Evolutionary conservation across 305 asterid species (phyloP).

Genomic region (Withania somnifera): DNA sequence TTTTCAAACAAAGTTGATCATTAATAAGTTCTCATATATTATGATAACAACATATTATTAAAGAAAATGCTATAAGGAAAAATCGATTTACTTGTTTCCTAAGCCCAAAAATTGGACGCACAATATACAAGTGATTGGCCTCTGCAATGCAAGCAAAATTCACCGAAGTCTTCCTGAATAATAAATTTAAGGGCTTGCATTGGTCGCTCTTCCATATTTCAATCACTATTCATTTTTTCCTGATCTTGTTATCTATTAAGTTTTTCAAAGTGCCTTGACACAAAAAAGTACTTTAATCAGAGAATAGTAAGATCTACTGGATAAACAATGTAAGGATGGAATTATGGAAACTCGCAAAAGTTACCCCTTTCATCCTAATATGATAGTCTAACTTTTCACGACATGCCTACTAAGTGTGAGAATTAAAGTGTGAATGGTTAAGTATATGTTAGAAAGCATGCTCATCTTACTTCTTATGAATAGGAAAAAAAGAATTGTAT

Average conservation of each 20-base stretch:
- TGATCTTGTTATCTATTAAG: not conserved
- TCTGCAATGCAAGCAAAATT: not conserved
- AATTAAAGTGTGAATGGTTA: not conserved
- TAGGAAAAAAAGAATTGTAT: not conserved
- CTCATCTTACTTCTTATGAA: not conserved
- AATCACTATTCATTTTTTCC: not conserved
- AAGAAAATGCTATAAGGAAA: not conserved
- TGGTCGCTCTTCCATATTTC: not conserved
- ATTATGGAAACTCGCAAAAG: not conserved
- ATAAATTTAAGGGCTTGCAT: not conserved
- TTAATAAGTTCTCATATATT: not conserved
- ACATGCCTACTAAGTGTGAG: not conserved
- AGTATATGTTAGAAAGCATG: not conserved
- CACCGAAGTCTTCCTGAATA: not conserved
- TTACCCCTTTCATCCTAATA: not conserved
- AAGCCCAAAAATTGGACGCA: not conserved
- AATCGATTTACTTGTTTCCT: not conserved
- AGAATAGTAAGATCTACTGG: not conserved
- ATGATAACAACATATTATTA: not conserved
- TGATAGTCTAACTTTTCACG: not conserved
- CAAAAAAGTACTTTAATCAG: not conserved
- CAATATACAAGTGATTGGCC: not conserved
- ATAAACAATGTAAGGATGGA: not conserved
- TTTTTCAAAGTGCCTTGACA: not conserved
- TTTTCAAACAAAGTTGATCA: not conserved